Evolutionary conservation across 108 stramenopile species (phyloP).

Genomic region (Bacterosira constricta): DNA sequence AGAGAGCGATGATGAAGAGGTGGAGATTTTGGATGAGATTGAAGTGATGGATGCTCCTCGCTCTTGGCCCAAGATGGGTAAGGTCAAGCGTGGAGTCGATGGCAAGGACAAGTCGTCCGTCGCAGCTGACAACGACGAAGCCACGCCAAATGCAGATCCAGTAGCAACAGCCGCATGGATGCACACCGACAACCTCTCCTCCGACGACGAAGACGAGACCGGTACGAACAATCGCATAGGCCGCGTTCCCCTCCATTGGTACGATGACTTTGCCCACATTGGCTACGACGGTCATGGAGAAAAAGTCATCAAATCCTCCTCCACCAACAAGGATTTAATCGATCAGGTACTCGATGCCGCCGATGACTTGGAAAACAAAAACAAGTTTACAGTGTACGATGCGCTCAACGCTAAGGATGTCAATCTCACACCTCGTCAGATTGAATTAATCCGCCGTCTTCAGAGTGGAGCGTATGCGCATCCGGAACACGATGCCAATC

Average conservation of each 20-base stretch:
- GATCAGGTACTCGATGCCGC: slow-evolving; percentile 75
- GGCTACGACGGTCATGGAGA: slow-evolving; percentile 94
- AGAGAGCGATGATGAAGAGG: slow-evolving; percentile 61
- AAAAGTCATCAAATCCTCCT: slow-evolving; percentile 76
- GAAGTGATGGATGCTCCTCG: slow-evolving; percentile 69
- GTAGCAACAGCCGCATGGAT: slow-evolving; percentile 49
- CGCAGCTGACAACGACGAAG: background rate
- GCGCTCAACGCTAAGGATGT: slow-evolving; percentile 92
- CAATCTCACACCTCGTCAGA: slow-evolving; percentile 85
- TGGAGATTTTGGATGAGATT: slow-evolving; percentile 69
- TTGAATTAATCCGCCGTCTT: slow-evolving; percentile 93
- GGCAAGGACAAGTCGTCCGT: slow-evolving; percentile 12
- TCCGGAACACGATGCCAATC: slow-evolving; percentile 92
- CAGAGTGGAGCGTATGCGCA: slow-evolving; percentile 95
- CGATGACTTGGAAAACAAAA: slow-evolving; percentile 63
- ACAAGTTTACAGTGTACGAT: slow-evolving; percentile 92
- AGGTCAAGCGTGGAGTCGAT: slow-evolving; percentile 34
- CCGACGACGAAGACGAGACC: slow-evolving; percentile 95
- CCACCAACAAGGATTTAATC: slow-evolving; percentile 60
- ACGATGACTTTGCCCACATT: slow-evolving; percentile 95
- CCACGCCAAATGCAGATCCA: background rate
- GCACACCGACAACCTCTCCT: slow-evolving; percentile 95
- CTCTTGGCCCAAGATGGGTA: slow-evolving; percentile 43
- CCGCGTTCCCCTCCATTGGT: slow-evolving; percentile 98
- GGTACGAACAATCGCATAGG: slow-evolving; percentile 92